Base-by-base conservation (phyloP, 371 early-diverging fungal species). In the Mortierella sp. region DNA sequence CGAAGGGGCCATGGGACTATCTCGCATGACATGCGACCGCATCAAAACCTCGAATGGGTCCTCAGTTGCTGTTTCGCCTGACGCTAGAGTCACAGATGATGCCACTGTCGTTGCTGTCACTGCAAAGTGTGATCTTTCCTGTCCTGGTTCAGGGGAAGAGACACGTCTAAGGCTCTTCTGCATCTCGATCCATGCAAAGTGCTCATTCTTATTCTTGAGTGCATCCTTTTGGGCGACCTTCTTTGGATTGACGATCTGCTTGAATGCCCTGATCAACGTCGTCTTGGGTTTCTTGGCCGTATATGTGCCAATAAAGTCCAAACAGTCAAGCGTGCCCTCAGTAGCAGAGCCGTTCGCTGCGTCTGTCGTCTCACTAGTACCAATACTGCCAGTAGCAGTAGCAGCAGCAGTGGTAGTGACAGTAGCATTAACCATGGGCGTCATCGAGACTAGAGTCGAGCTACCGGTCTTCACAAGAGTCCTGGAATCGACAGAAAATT, bases 141-240 rank as follows among this genome's bases (percentile, higher is more conserved):
- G 31, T 14, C 61, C 64, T 2, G 65, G 65, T 7, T 70, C 78
- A 0, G 70, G 78, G 11, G 78, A 76, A 1, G n/a, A 37, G 24
- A 70, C 78, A 0, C 78, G 64, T 31, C 46, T 56, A n/a, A 76
- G 43, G 24, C 61, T 60, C 70, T 65, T 76, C 47, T 69, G 69
- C 76, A 75, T 76, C 47, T 76, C 78, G 15, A 76, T 37, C 78
- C 78, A 76, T 5, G 78, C 78, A 56, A 70, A 76, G 21, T 76
- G 78, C 21, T 76, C 78, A 3, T 57, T 64, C 41, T 70, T 54
- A 58, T 64, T 53, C 28, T 62, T 64, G 50, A 62, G 50, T 0
- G 70, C 78, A 26, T 76, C 78, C 56, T 70, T 61, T 41, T 76
- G 70, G 8, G 78, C 78, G 0, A 70, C 78, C 28, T 76, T 76